Conservation (phyloP, 202 grass and related monocot genomes). For the Musa balbisiana region DNA sequence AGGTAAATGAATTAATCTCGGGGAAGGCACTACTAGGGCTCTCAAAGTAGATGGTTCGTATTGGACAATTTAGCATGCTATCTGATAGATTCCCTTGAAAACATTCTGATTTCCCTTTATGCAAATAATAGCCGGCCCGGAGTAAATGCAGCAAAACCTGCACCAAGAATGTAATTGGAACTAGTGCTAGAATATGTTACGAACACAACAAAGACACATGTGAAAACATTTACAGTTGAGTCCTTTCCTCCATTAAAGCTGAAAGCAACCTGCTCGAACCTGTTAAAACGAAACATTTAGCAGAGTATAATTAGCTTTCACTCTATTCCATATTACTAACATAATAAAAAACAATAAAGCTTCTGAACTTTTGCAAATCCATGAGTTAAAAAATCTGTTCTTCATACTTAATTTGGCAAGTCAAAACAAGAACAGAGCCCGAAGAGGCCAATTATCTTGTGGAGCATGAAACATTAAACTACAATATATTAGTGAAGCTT, state of each 20-base stretch:
- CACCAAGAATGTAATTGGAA: constrained; percentile 21
- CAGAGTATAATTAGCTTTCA: neutral
- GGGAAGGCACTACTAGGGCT: constrained; percentile 80
- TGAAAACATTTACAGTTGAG: constrained; percentile 72
- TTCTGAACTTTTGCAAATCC: too few species aligned
- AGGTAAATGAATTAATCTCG: constrained; percentile 94
- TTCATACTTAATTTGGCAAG: too few species aligned
- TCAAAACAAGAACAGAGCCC: too few species aligned
- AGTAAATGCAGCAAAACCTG: constrained; percentile 96
- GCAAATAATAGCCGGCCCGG: constrained; percentile 82
- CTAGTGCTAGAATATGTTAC: constrained; percentile 11
- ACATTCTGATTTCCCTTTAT: constrained; percentile 39
- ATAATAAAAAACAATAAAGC: too few species aligned
- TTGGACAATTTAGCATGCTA: constrained; percentile 53
- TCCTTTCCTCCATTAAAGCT: constrained; percentile 99
- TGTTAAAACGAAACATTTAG: constrained; percentile 20
- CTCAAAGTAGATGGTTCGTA: constrained; percentile 96
- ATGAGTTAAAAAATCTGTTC: too few species aligned
- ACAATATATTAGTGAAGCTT: too few species aligned
- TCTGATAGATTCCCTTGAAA: constrained; percentile 32
- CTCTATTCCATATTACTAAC: neutral
- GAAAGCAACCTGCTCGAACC: constrained; percentile 87
- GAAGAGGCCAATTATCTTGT: too few species aligned
- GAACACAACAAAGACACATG: constrained; percentile 19
- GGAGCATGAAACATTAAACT: too few species aligned